Conservation (phyloP, 352 stramenopile genomes). For the Sclerospora graminicola region DNA sequence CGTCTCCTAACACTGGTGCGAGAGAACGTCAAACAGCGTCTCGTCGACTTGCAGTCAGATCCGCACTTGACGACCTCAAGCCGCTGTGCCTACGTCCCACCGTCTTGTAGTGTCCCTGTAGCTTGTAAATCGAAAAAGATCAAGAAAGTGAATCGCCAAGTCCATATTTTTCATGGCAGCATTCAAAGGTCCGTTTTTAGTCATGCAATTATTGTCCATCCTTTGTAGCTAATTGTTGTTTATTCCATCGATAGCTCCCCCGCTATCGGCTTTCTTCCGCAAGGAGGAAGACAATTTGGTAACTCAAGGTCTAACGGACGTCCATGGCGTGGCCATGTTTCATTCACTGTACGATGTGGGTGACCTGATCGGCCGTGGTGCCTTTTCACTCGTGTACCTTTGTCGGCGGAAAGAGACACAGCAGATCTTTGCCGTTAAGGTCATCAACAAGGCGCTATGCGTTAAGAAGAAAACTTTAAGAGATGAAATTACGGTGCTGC, state of each 20-base stretch:
- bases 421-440: conserved; percentile 79
- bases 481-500: conserved; percentile 81
- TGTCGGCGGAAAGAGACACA: conserved; percentile 72
- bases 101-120: conserved; percentile 4
- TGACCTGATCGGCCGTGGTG: conserved; percentile 70
- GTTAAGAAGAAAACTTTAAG: conserved; percentile 81
- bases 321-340: conserved; percentile 78
- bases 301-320: conserved; percentile 73
- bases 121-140: too few species aligned
- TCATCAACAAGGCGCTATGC: conserved; percentile 83
- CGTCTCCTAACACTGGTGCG: conserved; percentile 1
- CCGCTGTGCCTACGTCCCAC: conserved; percentile 8
- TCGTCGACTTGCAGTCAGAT: conserved; percentile 13
- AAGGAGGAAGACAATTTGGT: conserved; percentile 79
- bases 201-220: not conserved
- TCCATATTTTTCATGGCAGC: conserved; percentile 36
- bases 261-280: conserved; percentile 82
- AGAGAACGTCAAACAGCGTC: conserved; percentile 1
- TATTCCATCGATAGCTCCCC: conserved; percentile 38
- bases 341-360: conserved; percentile 84
- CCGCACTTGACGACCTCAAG: conserved; percentile 4
- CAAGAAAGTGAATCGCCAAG: not conserved
- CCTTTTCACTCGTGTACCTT: conserved; percentile 80
- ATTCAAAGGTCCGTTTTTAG: conserved; percentile 49
- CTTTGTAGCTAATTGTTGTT: not conserved